phyloP scores from a whole-genome alignment of 2,329 filamentous ascomycete species.

The Geosmithia putterillii region DNA sequence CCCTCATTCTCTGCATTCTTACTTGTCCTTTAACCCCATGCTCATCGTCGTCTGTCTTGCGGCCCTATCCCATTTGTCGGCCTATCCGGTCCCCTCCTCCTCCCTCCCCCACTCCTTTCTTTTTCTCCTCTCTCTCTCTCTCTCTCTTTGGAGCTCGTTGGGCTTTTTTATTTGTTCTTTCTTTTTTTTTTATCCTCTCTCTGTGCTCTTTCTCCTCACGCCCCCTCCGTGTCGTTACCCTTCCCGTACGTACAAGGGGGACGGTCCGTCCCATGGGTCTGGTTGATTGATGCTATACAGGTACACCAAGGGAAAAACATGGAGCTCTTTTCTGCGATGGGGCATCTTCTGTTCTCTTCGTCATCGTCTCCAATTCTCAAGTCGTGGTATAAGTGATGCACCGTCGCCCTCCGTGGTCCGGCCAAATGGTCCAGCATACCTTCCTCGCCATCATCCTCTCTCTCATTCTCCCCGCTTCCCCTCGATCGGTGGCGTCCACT shows the following conservation, averaged over 20 bases:
- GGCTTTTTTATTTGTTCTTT: not conserved
- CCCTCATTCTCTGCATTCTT: not conserved
- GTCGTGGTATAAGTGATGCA: no score
- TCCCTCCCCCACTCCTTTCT: slow-evolving; percentile 1
- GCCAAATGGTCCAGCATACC: no score
- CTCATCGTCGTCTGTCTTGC: not conserved
- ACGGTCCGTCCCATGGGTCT: slow-evolving; percentile 1
- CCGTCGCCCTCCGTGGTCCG: no score
- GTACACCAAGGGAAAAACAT: not conserved
- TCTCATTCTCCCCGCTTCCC: no score
- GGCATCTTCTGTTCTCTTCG: no score
- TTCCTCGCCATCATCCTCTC: no score
- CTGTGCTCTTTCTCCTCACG: not conserved
- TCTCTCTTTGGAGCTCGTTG: no score
- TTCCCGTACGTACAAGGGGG: no score
- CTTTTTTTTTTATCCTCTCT: not conserved
- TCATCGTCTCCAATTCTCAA: no score
- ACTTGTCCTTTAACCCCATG: not conserved
- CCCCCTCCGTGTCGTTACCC: no score
- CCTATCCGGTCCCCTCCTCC: not conserved
- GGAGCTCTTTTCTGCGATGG: no score
- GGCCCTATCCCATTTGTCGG: not conserved
- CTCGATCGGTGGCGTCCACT: no score
- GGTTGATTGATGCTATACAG: not conserved
- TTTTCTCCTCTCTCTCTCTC: not conserved